Evolutionary conservation across 306 rosid genomes (phyloP).

Genomic region (Alnus rubra): DNA sequence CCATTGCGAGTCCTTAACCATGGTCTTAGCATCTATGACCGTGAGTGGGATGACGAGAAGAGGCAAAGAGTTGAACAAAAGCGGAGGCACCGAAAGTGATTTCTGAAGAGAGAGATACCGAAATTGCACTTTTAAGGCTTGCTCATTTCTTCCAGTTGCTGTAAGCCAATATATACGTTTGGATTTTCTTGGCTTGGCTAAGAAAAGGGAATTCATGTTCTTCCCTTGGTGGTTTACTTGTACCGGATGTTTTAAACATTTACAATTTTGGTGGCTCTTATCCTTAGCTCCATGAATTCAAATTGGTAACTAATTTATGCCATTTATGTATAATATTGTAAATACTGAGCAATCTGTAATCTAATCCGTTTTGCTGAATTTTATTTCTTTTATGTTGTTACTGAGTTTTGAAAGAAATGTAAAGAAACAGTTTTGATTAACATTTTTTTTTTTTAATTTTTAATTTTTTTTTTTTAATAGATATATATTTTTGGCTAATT

Average conservation of each 20-base stretch:
- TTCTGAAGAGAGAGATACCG: neutral
- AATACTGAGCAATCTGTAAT: slow-evolving; percentile 30
- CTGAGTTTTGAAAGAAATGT: neutral
- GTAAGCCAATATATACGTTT: slow-evolving; percentile 16
- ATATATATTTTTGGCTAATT: neutral
- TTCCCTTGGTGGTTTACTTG: slow-evolving; percentile 21
- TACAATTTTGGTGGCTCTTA: slow-evolving; percentile 26
- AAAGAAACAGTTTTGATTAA: neutral
- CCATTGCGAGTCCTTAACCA: slow-evolving; percentile 52
- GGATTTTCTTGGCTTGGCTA: slow-evolving; percentile 16
- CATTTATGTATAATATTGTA: slow-evolving; percentile 55
- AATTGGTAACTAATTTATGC: slow-evolving; percentile 22
- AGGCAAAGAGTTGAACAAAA: slow-evolving; percentile 91
- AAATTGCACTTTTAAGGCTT: slow-evolving; percentile 11
- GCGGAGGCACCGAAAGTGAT: slow-evolving; percentile 88
- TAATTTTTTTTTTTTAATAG: too few species aligned
- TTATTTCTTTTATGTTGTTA: neutral
- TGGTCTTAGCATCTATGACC: slow-evolving; percentile 63
- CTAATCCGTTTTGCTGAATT: neutral
- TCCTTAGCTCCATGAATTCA: slow-evolving; percentile 21
- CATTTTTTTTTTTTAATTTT: neutral
- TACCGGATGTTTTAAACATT: slow-evolving; percentile 27
- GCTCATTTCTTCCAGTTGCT: slow-evolving; percentile 19
- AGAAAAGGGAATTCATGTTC: neutral
- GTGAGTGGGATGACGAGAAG: slow-evolving; percentile 96